phyloP scores from a whole-genome alignment of 1,139 yeast species.

The Debaryomyces coudertii region DNA sequence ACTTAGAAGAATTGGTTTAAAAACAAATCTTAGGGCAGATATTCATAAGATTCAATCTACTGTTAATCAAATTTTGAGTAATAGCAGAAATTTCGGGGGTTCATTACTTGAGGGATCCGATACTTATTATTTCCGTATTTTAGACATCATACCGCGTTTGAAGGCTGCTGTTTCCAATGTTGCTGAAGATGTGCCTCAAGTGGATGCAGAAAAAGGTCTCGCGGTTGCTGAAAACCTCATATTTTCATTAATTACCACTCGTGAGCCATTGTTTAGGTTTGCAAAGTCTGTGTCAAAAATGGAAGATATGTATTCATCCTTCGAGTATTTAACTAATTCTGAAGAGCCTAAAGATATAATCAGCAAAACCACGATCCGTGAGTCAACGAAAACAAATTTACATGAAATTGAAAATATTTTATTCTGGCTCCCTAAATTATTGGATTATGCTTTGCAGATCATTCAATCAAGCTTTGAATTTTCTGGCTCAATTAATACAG shows the following conservation, averaged over 20 bases:
- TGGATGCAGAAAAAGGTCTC: slow-evolving; percentile 75
- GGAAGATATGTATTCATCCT: slow-evolving; percentile 16
- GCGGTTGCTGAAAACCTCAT: slow-evolving; percentile 79
- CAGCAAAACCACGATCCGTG: slow-evolving; percentile 22
- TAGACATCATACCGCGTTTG: slow-evolving; percentile 81
- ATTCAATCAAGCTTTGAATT: slow-evolving; percentile 22
- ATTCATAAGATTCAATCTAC: slow-evolving; percentile 63
- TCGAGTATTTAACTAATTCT: slow-evolving; percentile 22
- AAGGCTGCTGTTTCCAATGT: slow-evolving; percentile 64
- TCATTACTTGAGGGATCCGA: slow-evolving; percentile 52
- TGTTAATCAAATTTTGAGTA: slow-evolving; percentile 63
- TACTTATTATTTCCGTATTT: slow-evolving; percentile 62
- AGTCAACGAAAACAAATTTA: slow-evolving; percentile 25
- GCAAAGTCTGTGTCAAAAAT: slow-evolving; percentile 10
- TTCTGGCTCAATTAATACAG: slow-evolving; percentile 14
- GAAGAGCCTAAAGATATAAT: slow-evolving; percentile 16
- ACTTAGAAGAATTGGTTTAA: slow-evolving; percentile 74
- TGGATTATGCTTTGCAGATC: slow-evolving; percentile 51
- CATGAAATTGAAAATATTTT: slow-evolving; percentile 20
- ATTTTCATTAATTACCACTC: slow-evolving; percentile 51
- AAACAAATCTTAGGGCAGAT: slow-evolving; percentile 65
- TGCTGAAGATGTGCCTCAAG: slow-evolving; percentile 73
- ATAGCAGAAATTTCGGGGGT: slow-evolving; percentile 49
- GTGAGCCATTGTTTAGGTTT: slow-evolving; percentile 48
- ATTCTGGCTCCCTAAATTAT: slow-evolving; percentile 51